Conservation (phyloP, 306 rosid genomes). For the Coriaria nepalensis region DNA sequence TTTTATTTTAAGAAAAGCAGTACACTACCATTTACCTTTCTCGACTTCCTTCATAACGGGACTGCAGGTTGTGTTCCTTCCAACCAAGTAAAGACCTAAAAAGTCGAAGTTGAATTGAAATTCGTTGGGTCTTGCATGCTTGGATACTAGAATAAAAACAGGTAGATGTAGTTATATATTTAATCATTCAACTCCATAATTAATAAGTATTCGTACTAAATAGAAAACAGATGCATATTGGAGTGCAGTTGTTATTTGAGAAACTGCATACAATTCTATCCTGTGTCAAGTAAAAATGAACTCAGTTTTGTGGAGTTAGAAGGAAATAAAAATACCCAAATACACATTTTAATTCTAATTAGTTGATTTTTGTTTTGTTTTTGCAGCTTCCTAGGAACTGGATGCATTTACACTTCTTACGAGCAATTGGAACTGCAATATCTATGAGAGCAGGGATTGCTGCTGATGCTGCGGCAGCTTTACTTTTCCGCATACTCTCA, state of each 20-base stretch:
- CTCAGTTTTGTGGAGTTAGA: too few relatives aligned
- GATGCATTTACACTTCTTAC: slow-evolving; percentile 98
- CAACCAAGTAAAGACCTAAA: too few relatives aligned
- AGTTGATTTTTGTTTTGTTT: slow-evolving; percentile 10
- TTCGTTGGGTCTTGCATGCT: neutral
- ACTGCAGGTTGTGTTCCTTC: too few relatives aligned
- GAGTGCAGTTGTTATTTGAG: too few relatives aligned
- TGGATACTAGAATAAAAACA: neutral
- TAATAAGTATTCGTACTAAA: too few relatives aligned
- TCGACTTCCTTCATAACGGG: too few relatives aligned
- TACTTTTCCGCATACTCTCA: slow-evolving; percentile 87
- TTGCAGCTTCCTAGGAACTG: slow-evolving; percentile 97
- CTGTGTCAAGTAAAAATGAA: too few relatives aligned
- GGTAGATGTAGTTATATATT: neutral
- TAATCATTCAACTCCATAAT: too few relatives aligned
- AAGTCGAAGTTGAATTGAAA: neutral
- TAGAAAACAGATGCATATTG: too few relatives aligned
- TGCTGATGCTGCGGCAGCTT: slow-evolving; percentile 97
- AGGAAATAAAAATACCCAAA: neutral
- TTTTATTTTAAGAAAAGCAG: too few relatives aligned
- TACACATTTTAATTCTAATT: neutral
- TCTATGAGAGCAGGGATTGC: slow-evolving; percentile 96
- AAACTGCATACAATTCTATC: too few relatives aligned
- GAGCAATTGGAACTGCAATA: slow-evolving; percentile 98
- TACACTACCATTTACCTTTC: too few relatives aligned